phyloP scores from a whole-genome alignment of 225 moss, liverwort and hornwort genomes.

The Marchantia paleacea region DNA sequence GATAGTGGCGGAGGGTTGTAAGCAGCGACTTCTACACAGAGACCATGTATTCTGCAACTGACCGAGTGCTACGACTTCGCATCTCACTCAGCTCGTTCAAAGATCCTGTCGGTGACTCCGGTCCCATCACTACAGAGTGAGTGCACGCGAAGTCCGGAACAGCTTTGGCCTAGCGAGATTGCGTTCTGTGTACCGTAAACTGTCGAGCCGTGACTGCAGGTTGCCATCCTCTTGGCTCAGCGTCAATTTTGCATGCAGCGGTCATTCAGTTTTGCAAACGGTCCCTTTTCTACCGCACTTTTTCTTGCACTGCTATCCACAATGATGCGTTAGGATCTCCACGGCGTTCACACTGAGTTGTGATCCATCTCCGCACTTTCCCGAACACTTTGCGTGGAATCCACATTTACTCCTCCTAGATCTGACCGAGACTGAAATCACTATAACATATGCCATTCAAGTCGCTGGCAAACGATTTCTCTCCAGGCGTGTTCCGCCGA shows the following conservation, averaged over 20 bases:
- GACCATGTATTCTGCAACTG: background rate
- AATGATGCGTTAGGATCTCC: too few relatives aligned
- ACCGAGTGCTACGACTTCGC: background rate
- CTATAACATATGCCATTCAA: too few relatives aligned
- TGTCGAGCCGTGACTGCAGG: background rate
- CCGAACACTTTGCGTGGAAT: too few relatives aligned
- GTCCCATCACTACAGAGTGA: background rate
- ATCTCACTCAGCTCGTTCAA: background rate
- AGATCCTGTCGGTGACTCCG: background rate
- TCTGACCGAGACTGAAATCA: too few relatives aligned
- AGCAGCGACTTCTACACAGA: background rate
- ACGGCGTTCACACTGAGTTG: too few relatives aligned
- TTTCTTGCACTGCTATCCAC: background rate
- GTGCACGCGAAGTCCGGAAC: background rate
- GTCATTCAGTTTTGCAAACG: background rate
- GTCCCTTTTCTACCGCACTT: background rate
- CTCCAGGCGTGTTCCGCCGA: too few relatives aligned
- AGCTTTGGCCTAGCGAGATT: background rate
- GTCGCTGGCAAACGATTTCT: too few relatives aligned
- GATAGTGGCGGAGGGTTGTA: background rate
- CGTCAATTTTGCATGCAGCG: background rate
- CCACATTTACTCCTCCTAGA: too few relatives aligned
- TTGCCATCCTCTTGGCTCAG: background rate
- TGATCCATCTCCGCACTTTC: too few relatives aligned
- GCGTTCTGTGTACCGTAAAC: background rate